These are phyloP conservation scores for Magnolia changhungtana DNA, from an alignment of 164 flowering plant species.

Conservation along the genomic window DNA sequence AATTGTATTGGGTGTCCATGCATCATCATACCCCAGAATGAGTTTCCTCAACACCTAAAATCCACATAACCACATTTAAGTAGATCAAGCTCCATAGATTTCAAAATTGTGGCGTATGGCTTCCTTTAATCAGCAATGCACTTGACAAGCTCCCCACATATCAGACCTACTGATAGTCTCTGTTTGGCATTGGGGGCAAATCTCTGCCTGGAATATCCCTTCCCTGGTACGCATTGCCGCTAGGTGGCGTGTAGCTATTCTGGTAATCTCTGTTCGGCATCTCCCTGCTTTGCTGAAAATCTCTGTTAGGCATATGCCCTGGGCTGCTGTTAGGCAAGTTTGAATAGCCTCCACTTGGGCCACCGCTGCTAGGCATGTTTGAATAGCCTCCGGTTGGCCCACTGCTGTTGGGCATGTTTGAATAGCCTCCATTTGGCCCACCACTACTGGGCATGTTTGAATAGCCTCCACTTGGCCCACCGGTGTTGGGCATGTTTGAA, in stretches of 20 bases:
- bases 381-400: slow-evolving; percentile 20
- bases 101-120: neutral
- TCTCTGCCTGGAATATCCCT: slow-evolving; percentile 30
- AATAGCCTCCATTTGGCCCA: neutral
- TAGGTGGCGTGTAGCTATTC: slow-evolving; percentile 17
- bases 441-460: slow-evolving; percentile 7
- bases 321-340: slow-evolving; percentile 18
- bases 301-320: slow-evolving; percentile 9
- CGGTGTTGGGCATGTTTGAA: no score
- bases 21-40: neutral
- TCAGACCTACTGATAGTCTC: slow-evolving; percentile 7
- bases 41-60: neutral
- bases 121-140: neutral
- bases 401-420: neutral
- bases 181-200: no score
- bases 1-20: neutral
- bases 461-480: neutral
- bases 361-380: slow-evolving; percentile 19
- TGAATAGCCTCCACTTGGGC: slow-evolving; percentile 17
- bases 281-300: slow-evolving; percentile 21
- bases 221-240: slow-evolving; percentile 29
- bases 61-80: neutral
- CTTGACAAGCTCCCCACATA: neutral
- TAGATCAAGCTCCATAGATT: neutral
- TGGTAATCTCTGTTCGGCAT: slow-evolving; percentile 19